Percentiles rank a stretch among this genome's conserved stretches.
phyloP scores from a whole-genome alignment of 164 flowering plant species.

The Umbellularia californica region DNA sequence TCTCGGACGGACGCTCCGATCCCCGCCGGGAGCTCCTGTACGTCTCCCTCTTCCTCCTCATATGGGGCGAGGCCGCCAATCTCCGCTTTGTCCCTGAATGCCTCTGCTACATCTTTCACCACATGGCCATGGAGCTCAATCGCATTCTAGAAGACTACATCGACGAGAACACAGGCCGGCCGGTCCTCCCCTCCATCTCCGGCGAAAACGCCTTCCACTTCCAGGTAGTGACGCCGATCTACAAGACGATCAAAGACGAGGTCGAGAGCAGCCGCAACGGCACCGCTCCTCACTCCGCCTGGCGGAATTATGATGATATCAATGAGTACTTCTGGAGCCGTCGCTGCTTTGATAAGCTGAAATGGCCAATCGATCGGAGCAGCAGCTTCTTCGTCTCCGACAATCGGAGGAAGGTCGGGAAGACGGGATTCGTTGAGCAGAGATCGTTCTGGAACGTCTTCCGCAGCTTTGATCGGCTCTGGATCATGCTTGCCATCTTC shows the following conservation, averaged over 20 bases:
- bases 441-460: slow-evolving; percentile 93
- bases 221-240: slow-evolving; percentile 13
- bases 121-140: slow-evolving; percentile 77
- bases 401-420: slow-evolving; percentile 48
- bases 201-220: slow-evolving; percentile 15
- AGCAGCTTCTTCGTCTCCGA: slow-evolving; percentile 43
- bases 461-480: slow-evolving; percentile 84
- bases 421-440: slow-evolving; percentile 95
- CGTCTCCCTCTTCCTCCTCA: slow-evolving; percentile 52
- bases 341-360: slow-evolving; percentile 52
- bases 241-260: slow-evolving; percentile 31
- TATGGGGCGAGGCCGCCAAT: slow-evolving; percentile 95
- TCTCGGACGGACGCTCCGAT: slow-evolving; percentile 23
- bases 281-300: slow-evolving; percentile 78
- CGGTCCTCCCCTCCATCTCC: slow-evolving; percentile 3
- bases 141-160: slow-evolving; percentile 52
- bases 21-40: slow-evolving; percentile 58
- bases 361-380: slow-evolving; percentile 66
- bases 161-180: slow-evolving; percentile 48
- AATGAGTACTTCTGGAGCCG: slow-evolving; percentile 94
- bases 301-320: slow-evolving; percentile 95
- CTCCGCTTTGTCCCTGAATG: slow-evolving; percentile 80
- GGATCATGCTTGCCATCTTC: slow-evolving; percentile 72
- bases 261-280: slow-evolving; percentile 71
- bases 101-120: slow-evolving; percentile 74